Percentiles rank a stretch among this genome's conserved stretches.
Conservation (phyloP, 1,284 basidiomycete genomes). For the Coniophora puteana region DNA sequence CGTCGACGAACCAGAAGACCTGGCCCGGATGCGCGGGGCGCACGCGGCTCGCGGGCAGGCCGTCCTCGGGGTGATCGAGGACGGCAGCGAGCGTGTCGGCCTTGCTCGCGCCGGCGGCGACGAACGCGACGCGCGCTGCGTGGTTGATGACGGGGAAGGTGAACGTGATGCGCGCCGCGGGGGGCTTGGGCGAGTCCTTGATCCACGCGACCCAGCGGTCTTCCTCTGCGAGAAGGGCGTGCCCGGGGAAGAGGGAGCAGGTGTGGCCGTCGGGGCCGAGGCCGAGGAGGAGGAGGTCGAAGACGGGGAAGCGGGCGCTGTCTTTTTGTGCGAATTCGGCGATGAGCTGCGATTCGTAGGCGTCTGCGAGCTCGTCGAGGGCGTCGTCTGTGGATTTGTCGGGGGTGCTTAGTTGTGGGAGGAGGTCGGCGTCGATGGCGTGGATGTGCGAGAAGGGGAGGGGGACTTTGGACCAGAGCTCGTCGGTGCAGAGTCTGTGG, state of each 20-base stretch:
- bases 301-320: conserved; percentile 89
- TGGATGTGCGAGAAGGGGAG: conserved; percentile 82
- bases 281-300: conserved; percentile 92
- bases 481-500: conserved; percentile 72
- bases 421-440: conserved; percentile 69
- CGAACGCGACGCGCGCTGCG: conserved; percentile 84
- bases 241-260: conserved; percentile 92
- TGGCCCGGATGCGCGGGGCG: conserved; percentile 78
- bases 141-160: conserved; percentile 94
- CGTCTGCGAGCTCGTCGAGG: conserved; percentile 86
- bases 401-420: too few species aligned
- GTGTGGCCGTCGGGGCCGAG: conserved; percentile 97
- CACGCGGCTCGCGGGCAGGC: conserved; percentile 83
- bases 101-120: conserved; percentile 83
- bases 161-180: conserved; percentile 86
- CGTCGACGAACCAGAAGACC: conserved; percentile 90
- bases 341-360: conserved; percentile 93
- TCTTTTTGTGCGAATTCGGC: conserved; percentile 87
- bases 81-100: conserved; percentile 72
- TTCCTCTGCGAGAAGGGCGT: conserved; percentile 79
- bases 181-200: conserved; percentile 92
- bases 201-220: conserved; percentile 95
- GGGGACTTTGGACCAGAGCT: conserved; percentile 83
- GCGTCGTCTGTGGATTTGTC: conserved; percentile 54
- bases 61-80: conserved; percentile 79